A percentile compares a stretch with the other conserved stretches of the same genome.
phyloP scores from a whole-genome alignment of 805 yeast species.

The Kodamaea nitidulidarum region DNA sequence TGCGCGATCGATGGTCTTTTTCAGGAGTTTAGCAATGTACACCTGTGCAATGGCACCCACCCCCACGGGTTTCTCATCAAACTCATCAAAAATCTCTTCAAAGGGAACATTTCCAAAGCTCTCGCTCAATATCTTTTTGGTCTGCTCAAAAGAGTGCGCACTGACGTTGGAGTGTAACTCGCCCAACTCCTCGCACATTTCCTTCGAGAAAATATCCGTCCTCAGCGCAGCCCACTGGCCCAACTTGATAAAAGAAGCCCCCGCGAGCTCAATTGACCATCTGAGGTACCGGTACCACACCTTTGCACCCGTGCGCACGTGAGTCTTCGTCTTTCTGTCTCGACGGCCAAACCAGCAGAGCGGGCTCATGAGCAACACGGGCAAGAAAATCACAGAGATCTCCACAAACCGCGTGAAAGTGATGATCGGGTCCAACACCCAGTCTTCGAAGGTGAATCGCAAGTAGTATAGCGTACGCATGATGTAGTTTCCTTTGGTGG shows the following conservation, averaged over 20 bases:
- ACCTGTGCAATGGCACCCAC: constrained; percentile 99
- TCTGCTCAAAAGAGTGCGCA: constrained; percentile 61
- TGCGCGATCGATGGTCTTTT: constrained; percentile 37
- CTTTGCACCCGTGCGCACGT: constrained; percentile 55
- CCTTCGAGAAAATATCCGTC: constrained; percentile 83
- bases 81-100: constrained; percentile 77
- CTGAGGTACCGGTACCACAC: constrained; percentile 70
- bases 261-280: constrained; percentile 73
- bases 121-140: constrained; percentile 53
- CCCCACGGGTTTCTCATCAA: constrained; percentile 74
- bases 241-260: constrained; percentile 85
- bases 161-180: constrained; percentile 78
- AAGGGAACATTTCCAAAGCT: constrained; percentile 52
- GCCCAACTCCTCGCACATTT: constrained; percentile 72
- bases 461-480: constrained; percentile 34
- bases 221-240: constrained; percentile 99
- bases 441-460: constrained; percentile 47
- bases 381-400: constrained; percentile 61
- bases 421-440: constrained; percentile 62
- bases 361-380: constrained; percentile 66
- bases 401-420: constrained; percentile 69
- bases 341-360: constrained; percentile 53
- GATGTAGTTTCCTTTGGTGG: constrained; percentile 18
- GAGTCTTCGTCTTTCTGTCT: constrained; percentile 23
- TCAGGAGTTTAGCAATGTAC: constrained; percentile 63